These are phyloP conservation scores for Citrus glauca DNA, from an alignment of 345 rosid genomes.

Conservation along the genomic window DNA sequence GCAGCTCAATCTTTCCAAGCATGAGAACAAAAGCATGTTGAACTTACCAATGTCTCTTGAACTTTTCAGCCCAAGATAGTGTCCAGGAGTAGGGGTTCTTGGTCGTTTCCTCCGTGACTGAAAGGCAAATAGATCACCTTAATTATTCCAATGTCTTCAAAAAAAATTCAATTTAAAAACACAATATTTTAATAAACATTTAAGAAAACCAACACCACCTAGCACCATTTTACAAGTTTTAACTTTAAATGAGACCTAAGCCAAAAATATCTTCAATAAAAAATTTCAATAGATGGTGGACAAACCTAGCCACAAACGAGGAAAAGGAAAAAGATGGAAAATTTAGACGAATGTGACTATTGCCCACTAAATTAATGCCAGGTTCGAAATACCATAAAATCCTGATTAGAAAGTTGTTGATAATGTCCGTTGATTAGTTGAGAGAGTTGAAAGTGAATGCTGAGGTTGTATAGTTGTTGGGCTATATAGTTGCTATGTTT, in stretches of 20 bases:
- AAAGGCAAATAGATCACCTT: conserved; percentile 26
- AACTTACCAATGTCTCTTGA: conserved; percentile 66
- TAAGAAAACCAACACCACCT: conserved; percentile 13
- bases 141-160: background rate
- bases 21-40: background rate
- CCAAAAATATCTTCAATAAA: background rate
- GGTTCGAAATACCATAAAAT: conserved; percentile 65
- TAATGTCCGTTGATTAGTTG: conserved; percentile 99
- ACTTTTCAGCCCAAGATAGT: conserved; percentile 94
- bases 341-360: conserved; percentile 18
- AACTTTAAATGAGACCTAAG: background rate
- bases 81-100: conserved; percentile 98
- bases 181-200: background rate
- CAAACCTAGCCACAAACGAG: conserved; percentile 7
- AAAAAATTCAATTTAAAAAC: background rate
- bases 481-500: conserved; percentile 81
- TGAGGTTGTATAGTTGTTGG: conserved; percentile 78
- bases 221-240: conserved; percentile 7
- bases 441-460: conserved; percentile 81
- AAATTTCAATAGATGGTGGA: conserved; percentile 7
- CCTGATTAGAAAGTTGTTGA: conserved; percentile 82
- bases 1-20: background rate
- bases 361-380: conserved; percentile 37
- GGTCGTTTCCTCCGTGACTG: conserved; percentile 98
- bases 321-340: conserved; percentile 15